Conservation (phyloP, 2,329 filamentous ascomycete genomes). For the Fusarium heterosporum region DNA sequence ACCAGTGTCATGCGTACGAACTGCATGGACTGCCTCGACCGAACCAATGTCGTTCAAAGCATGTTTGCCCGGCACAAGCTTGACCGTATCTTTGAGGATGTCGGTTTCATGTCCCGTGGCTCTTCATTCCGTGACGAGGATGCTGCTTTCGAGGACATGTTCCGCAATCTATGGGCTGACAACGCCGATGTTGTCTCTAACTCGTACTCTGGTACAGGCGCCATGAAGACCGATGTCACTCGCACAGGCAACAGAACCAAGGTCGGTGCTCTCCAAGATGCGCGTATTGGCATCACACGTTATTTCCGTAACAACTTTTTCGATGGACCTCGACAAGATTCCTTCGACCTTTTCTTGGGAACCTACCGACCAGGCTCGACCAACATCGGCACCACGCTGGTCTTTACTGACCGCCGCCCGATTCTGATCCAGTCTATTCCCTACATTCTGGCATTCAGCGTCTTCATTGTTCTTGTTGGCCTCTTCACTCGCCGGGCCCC, state of each 20-base stretch:
- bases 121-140: conserved; percentile 83
- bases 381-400: conserved; percentile 75
- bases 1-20: conserved; percentile 95
- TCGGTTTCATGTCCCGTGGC: conserved; percentile 81
- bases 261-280: conserved; percentile 84
- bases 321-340: conserved; percentile 94
- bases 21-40: conserved; percentile 99
- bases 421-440: conserved; percentile 93
- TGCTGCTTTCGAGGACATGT: conserved; percentile 84
- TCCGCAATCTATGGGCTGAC: conserved; percentile 98
- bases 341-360: conserved; percentile 93
- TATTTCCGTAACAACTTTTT: conserved; percentile 95
- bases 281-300: conserved; percentile 87
- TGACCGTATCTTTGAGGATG: conserved; percentile 87
- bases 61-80: conserved; percentile 93
- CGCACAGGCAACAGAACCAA: conserved; percentile 91
- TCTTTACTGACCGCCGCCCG: conserved; percentile 88
- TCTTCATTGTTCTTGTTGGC: conserved; percentile 84
- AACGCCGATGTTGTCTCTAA: conserved; percentile 96
- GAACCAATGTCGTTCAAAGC: conserved; percentile 97
- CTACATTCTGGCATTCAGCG: conserved; percentile 85
- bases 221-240: conserved; percentile 97
- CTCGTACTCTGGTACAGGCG: conserved; percentile 94
- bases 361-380: conserved; percentile 81
- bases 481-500: conserved; percentile 78